phyloP scores from a whole-genome alignment of 2,329 filamentous ascomycete species.

The Cyphellophora europaea region DNA sequence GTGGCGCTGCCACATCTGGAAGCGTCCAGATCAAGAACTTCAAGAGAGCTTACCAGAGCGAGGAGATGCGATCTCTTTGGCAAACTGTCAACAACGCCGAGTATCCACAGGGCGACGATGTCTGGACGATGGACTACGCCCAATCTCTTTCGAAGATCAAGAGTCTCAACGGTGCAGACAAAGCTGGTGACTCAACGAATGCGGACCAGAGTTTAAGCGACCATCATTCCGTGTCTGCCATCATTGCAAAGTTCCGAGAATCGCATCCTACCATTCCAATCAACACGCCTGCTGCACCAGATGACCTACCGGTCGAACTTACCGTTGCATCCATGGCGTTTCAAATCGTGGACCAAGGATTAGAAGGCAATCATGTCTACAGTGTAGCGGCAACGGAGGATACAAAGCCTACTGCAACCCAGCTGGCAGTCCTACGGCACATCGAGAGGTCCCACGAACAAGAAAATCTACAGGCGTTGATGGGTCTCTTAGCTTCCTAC shows the following conservation, averaged over 20 bases:
- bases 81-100: slow-evolving; percentile 24
- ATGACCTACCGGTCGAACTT: slow-evolving; percentile 11
- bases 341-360: slow-evolving; percentile 16
- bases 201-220: background rate
- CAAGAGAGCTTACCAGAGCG: slow-evolving; percentile 29
- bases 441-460: background rate
- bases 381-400: background rate
- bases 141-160: slow-evolving; percentile 14
- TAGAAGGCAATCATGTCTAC: background rate
- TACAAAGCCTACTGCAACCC: background rate
- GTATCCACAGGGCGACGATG: slow-evolving; percentile 28
- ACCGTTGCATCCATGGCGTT: slow-evolving; percentile 24
- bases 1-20: slow-evolving; percentile 25
- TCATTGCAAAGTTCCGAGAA: background rate
- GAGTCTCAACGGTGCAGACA: no score
- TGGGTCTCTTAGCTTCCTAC: background rate
- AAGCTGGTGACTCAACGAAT: background rate
- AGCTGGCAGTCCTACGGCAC: background rate
- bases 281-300: slow-evolving; percentile 5
- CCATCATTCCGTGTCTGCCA: background rate
- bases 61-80: slow-evolving; percentile 31
- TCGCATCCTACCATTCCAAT: slow-evolving; percentile 10
- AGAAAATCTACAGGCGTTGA: background rate
- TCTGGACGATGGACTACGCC: slow-evolving; percentile 33
- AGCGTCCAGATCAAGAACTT: slow-evolving; percentile 29